A percentile compares a stretch with the other conserved stretches of the same genome.
Evolutionary conservation across 2,329 filamentous ascomycete species (phyloP).

Genomic region (Aspergillus awamori): DNA sequence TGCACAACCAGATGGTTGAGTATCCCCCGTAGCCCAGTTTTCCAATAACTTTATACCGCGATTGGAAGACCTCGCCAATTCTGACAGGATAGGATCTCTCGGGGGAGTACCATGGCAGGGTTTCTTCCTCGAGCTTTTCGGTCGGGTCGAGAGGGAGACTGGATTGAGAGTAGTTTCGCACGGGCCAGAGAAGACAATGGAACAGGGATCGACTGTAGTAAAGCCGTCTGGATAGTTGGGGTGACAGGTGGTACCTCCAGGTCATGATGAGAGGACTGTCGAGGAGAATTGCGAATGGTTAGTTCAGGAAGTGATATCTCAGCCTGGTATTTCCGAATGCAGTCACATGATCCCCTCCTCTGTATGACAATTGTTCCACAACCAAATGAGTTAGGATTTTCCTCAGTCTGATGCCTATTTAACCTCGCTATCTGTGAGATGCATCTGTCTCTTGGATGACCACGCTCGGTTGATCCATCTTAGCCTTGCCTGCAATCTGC

Average conservation of each 20-base stretch:
- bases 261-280: not conserved
- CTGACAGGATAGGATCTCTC: slow-evolving; percentile 16
- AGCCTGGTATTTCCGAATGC: too few species aligned
- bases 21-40: slow-evolving; percentile 20
- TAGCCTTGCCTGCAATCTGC: too few species aligned
- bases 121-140: slow-evolving; percentile 22
- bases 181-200: not conserved
- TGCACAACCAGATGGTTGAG: slow-evolving; percentile 14
- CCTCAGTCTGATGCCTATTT: too few species aligned
- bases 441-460: too few species aligned
- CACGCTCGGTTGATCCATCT: too few species aligned
- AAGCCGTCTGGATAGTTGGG: not conserved
- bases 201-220: not conserved
- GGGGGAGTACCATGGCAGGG: slow-evolving; percentile 13
- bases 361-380: too few species aligned
- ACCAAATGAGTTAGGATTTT: too few species aligned
- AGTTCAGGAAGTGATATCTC: too few species aligned
- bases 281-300: too few species aligned
- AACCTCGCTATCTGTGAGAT: too few species aligned
- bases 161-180: not conserved
- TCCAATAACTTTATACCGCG: slow-evolving; percentile 18
- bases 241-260: not conserved
- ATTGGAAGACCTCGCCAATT: slow-evolving; percentile 20
- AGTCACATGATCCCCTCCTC: too few species aligned
- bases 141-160: not conserved